A percentile compares a stretch with the other conserved stretches of the same genome.
phyloP scores from a whole-genome alignment of 148 eudicot species.

The Suaeda aralocaspica region DNA sequence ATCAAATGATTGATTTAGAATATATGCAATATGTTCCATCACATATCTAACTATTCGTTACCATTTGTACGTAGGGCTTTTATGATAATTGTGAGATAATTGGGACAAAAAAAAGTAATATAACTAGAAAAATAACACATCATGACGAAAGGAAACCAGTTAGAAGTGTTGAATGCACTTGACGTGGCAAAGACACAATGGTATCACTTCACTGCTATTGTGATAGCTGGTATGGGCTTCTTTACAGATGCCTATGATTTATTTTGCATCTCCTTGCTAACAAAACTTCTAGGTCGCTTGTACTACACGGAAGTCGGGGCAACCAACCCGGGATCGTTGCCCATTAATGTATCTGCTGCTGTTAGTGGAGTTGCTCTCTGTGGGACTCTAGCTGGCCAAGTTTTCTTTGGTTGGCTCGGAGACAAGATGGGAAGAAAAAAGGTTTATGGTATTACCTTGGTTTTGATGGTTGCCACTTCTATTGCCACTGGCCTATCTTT shows the following conservation, averaged over 20 bases:
- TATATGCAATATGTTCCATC: too few species aligned
- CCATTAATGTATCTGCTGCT: conserved; percentile 42
- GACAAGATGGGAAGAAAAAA: conserved; percentile 61
- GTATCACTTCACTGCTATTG: too few species aligned
- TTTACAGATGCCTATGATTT: conserved; percentile 79
- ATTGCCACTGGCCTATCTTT: conserved; percentile 58
- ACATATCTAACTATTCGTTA: too few species aligned
- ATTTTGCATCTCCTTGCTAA: conserved; percentile 57
- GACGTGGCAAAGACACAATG: conserved; percentile 62
- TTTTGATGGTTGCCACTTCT: conserved; percentile 37
- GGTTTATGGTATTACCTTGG: conserved; percentile 55
- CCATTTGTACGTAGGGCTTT: conserved; percentile 32
- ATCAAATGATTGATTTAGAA: too few species aligned
- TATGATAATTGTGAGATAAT: background rate
- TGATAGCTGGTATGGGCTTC: conserved; percentile 76
- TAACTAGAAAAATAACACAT: background rate
- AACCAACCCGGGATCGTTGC: conserved; percentile 39
- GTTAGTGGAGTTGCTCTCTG: too few species aligned
- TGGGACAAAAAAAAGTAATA: background rate
- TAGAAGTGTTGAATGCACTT: conserved; percentile 55
- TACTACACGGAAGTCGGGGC: conserved; percentile 38
- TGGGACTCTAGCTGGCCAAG: conserved; percentile 67
- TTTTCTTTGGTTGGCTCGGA: conserved; percentile 73
- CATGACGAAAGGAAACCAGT: conserved; percentile 35
- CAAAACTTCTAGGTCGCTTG: conserved; percentile 61